phyloP scores from a whole-genome alignment of 2,329 filamentous ascomycete species.

The Xylariaceae sp. region DNA sequence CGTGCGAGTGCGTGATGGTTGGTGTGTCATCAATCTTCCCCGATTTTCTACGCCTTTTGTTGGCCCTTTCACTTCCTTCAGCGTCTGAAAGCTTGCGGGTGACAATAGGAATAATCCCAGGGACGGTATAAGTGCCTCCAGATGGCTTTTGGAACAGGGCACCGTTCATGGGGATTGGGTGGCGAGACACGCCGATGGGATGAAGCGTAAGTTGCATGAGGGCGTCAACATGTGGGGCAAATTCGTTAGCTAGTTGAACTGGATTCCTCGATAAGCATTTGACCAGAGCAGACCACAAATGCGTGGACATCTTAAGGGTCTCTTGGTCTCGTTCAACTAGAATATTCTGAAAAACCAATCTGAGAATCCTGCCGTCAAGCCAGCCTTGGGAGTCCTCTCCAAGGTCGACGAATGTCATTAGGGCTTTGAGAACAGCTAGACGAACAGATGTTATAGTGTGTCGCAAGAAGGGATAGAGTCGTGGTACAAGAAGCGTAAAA shows the following conservation, averaged over 20 bases:
- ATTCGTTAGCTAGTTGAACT: constrained; percentile 71
- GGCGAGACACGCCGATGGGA: constrained; percentile 88
- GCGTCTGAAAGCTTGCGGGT: constrained; percentile 58
- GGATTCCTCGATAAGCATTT: constrained; percentile 69
- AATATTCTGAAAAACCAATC: constrained; percentile 93
- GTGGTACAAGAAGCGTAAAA: constrained; percentile 89
- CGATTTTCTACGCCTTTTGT: constrained; percentile 81
- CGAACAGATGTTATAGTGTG: constrained; percentile 97
- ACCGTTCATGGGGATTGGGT: constrained; percentile 91
- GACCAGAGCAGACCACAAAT: constrained; percentile 84
- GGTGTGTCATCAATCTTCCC: constrained; percentile 78
- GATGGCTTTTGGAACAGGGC: constrained; percentile 92
- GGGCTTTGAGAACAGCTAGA: constrained; percentile 87
- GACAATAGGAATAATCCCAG: constrained; percentile 51
- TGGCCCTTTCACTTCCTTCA: constrained; percentile 64
- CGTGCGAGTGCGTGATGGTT: constrained; percentile 74
- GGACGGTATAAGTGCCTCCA: constrained; percentile 75
- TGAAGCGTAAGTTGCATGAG: constrained; percentile 85
- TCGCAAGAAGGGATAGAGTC: constrained; percentile 92
- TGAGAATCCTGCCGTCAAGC: constrained; percentile 87
- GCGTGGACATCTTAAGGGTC: constrained; percentile 80
- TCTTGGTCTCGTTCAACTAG: constrained; percentile 88
- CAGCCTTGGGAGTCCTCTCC: constrained; percentile 84
- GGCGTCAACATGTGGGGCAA: constrained; percentile 76
- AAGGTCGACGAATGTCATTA: constrained; percentile 90